Percentiles rank a stretch among this genome's conserved stretches.
Evolutionary conservation across 2,329 filamentous ascomycete genomes (phyloP).

Genomic region (Hirsutella rhossiliensis): DNA sequence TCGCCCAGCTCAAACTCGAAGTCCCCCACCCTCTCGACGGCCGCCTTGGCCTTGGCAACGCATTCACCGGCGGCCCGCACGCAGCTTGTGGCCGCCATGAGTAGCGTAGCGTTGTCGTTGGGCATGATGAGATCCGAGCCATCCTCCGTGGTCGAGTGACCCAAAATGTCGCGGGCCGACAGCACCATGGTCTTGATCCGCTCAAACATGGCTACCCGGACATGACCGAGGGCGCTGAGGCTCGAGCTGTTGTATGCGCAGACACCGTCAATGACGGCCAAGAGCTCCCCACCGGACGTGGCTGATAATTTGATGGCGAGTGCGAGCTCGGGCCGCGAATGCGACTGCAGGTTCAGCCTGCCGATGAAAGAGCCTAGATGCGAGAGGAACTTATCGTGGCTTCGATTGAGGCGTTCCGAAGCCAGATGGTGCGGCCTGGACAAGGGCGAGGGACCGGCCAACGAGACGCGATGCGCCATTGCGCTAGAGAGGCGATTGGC

Average conservation of each 20-base stretch:
- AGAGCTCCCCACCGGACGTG: constrained; percentile 64
- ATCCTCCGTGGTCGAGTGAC: constrained; percentile 49
- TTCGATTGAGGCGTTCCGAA: constrained; percentile 66
- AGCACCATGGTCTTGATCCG: constrained; percentile 70
- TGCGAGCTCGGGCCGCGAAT: constrained; percentile 73
- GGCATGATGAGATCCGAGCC: constrained; percentile 69
- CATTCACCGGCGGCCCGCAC: constrained; percentile 87
- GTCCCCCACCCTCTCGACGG: constrained; percentile 82
- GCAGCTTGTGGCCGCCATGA: constrained; percentile 72
- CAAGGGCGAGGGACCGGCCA: constrained; percentile 53
- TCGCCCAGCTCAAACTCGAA: constrained; percentile 72
- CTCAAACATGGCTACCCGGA: constrained; percentile 66
- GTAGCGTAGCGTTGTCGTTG: constrained; percentile 62
- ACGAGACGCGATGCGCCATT: constrained; percentile 64
- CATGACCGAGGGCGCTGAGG: constrained; percentile 52
- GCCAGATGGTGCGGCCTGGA: constrained; percentile 61
- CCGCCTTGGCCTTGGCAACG: constrained; percentile 70
- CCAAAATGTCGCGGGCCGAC: constrained; percentile 69
- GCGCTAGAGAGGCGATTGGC: constrained; percentile 37
- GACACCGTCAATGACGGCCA: constrained; percentile 71
- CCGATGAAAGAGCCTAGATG: constrained; percentile 91
- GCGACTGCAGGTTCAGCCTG: constrained; percentile 77
- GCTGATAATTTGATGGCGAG: constrained; percentile 75
- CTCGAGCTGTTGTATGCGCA: constrained; percentile 63
- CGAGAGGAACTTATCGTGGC: constrained; percentile 81